Conservation (phyloP, 1,139 yeast species). For the Saccharomyces hybrid region DNA sequence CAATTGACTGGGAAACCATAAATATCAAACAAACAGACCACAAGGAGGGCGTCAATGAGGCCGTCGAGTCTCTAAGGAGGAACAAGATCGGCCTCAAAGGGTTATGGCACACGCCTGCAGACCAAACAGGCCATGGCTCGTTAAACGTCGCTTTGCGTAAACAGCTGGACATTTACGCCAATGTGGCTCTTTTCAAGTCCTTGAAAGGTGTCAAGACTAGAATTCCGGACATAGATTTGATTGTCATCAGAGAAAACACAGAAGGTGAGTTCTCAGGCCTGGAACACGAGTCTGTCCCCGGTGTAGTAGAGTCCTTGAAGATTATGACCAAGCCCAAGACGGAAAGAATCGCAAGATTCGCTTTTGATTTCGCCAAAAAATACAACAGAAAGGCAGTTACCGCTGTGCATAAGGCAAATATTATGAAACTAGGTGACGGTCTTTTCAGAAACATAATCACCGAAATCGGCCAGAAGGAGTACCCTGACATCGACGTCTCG, state of each 20-base stretch:
- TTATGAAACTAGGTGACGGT: slow-evolving; percentile 98
- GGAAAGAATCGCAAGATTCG: slow-evolving; percentile 95
- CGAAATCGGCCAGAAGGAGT: slow-evolving; percentile 75
- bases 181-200: slow-evolving; percentile 85
- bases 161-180: slow-evolving; percentile 91
- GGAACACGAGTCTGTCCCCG: slow-evolving; percentile 96
- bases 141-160: slow-evolving; percentile 94
- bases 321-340: slow-evolving; percentile 91
- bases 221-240: slow-evolving; percentile 82
- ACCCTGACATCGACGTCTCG: slow-evolving; percentile 75
- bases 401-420: slow-evolving; percentile 98
- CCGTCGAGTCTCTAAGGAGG: slow-evolving; percentile 86
- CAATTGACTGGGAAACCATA: slow-evolving; percentile 90
- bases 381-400: slow-evolving; percentile 90
- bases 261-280: slow-evolving; percentile 99
- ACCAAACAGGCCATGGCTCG: slow-evolving; percentile 65
- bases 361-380: slow-evolving; percentile 89
- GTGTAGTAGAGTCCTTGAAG: slow-evolving; percentile 94
- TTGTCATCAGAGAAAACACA: slow-evolving; percentile 91
- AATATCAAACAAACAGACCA: slow-evolving; percentile 73
- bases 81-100: slow-evolving; percentile 97
- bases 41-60: slow-evolving; percentile 67
- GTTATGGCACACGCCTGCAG: slow-evolving; percentile 83
- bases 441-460: slow-evolving; percentile 91
- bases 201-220: slow-evolving; percentile 92